Conservation (phyloP, 2,329 filamentous ascomycete genomes). For the Verticillium tricorpus region DNA sequence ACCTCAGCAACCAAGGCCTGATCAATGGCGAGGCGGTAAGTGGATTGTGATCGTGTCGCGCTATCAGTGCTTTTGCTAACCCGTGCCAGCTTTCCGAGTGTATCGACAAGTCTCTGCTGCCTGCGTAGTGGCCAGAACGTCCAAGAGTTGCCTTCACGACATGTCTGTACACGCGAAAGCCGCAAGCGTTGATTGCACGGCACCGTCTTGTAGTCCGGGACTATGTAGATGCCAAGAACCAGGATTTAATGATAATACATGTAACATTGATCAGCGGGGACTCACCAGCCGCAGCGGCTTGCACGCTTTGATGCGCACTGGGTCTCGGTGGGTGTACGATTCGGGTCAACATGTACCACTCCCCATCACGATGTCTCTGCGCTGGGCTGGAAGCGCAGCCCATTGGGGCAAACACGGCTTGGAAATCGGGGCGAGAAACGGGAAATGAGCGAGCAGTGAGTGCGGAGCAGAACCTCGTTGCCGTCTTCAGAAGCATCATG, state of each 20-base stretch:
- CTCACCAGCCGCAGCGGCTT: background rate
- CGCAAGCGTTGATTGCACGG: background rate
- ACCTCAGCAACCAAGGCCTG: conserved; percentile 61
- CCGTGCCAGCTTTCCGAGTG: background rate
- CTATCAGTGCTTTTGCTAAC: background rate
- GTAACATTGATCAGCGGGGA: background rate
- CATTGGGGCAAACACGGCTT: no score
- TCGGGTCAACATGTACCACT: no score
- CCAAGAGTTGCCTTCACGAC: background rate
- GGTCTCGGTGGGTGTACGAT: no score
- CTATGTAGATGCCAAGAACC: background rate
- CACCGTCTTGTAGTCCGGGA: background rate
- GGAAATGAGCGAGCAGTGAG: no score
- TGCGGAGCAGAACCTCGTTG: no score
- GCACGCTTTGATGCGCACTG: no score
- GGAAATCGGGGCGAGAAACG: no score
- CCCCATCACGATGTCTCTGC: no score
- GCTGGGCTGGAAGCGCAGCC: no score
- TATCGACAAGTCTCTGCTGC: background rate
- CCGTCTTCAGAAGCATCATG: no score
- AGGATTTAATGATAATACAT: background rate
- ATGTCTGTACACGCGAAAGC: background rate
- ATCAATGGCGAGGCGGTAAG: conserved; percentile 29
- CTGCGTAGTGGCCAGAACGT: background rate
- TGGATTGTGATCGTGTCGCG: background rate